Evolutionary conservation across 2,329 filamentous ascomycete genomes (phyloP), one percentile per base, ranked within the genome.

Genomic region (Phoma sp.): DNA sequence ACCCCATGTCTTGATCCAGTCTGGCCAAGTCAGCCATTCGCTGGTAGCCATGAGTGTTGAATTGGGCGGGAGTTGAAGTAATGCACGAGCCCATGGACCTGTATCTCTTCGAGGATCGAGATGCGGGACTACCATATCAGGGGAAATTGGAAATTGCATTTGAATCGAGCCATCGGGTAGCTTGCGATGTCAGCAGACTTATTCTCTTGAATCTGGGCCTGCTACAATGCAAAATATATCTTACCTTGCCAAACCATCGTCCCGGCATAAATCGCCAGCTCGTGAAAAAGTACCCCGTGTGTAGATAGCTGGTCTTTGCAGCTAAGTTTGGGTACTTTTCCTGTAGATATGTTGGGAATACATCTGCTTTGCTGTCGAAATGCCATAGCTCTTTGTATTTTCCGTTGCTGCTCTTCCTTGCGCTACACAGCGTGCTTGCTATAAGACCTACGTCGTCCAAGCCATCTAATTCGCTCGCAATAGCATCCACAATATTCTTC

Each of bases 321-420:
- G 61, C 60, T 10, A 71, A 39, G 1, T 59, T 56, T 2, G 59
- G 59, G 32, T 64, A 60, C 11, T 29, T 58, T 14, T 59, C 43
- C 17, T 66, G 42, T 2, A 71, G 28, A 42, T 71, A 69, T 11
- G 7, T 29, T 7, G 62, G 57, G n/a, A 65, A 61, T 9, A 65
- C 60, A 4, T 62, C 57, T 15, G 59, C 64, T 56, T 73, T 73
- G 18, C 61, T 47, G 23, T 73, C 68, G 39, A 69, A 73, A 53
- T 72, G 69, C 34, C 55, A 66, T 5, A 66, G 33, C 28, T 65
- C 57, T 15, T 53, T 47, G 42, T 59, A 64, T 11, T 59, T 58
- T 10, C 66, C 68, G 5, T 63, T 59, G 34, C 61, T 67, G 46
- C 59, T 66, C 30, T 69, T 59, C 48, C 53, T 61, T 12, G 65